Conservation (phyloP, 257 asterid species). For the Oldenlandia corymbosa region DNA sequence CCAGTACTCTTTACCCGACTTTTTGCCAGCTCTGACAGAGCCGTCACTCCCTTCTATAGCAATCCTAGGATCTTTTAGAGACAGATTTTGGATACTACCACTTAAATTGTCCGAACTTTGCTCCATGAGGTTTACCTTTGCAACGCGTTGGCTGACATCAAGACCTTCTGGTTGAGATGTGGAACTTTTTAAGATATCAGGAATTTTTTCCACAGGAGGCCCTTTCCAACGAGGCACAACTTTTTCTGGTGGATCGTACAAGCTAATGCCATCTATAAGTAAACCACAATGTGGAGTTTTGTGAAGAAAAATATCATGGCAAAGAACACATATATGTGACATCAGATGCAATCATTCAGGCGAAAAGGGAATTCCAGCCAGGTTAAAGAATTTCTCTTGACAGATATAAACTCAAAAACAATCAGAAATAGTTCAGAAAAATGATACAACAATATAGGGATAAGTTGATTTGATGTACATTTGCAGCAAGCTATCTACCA, state of each 20-base stretch:
- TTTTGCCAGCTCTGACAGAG: constrained; percentile 69
- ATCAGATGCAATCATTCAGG: background rate
- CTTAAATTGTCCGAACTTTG: constrained; percentile 22
- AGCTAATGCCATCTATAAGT: constrained; percentile 77
- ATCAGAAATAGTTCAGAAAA: background rate
- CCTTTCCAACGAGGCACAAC: constrained; percentile 84
- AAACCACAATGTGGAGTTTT: background rate
- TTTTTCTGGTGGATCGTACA: constrained; percentile 84
- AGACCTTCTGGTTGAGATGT: constrained; percentile 38
- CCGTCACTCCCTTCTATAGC: constrained; percentile 87
- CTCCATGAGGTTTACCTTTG: constrained; percentile 33
- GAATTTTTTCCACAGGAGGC: constrained; percentile 66
- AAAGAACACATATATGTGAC: background rate
- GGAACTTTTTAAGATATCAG: constrained; percentile 52
- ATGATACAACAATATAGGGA: too few relatives aligned
- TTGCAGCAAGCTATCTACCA: background rate
- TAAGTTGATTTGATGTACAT: background rate
- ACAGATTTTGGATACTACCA: constrained; percentile 21
- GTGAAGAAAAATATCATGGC: background rate
- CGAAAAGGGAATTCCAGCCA: background rate
- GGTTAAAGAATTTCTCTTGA: background rate
- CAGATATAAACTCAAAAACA: background rate
- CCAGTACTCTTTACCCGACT: constrained; percentile 82
- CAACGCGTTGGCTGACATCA: constrained; percentile 34
- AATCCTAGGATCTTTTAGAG: constrained; percentile 50